phyloP scores from a whole-genome alignment of 202 grass and related monocot species.

The Zoysia matrella region DNA sequence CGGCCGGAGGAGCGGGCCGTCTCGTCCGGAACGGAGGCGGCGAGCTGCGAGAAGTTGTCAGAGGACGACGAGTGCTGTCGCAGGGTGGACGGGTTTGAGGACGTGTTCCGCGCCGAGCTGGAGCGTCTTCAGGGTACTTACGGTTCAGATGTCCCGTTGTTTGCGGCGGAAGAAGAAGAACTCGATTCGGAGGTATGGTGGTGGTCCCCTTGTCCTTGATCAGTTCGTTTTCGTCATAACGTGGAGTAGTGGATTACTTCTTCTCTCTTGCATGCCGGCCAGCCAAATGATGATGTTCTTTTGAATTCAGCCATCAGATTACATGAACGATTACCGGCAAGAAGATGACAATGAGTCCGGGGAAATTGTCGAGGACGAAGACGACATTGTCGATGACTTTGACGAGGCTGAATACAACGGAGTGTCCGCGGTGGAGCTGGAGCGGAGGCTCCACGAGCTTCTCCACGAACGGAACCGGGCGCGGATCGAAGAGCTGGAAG shows the following conservation, averaged over 20 bases:
- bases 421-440: slow-evolving; percentile 68
- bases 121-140: no score
- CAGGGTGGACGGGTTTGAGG: no score
- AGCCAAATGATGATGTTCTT: not conserved
- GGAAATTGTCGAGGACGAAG: slow-evolving; percentile 28
- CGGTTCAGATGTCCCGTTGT: no score
- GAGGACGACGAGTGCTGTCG: not conserved
- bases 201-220: no score
- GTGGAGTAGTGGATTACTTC: no score
- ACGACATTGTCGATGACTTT: not conserved
- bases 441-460: slow-evolving; percentile 81
- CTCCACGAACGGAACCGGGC: slow-evolving; percentile 70
- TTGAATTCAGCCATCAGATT: slow-evolving; percentile 24
- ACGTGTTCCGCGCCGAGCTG: no score
- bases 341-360: slow-evolving; percentile 16
- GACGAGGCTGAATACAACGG: slow-evolving; percentile 33
- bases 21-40: slow-evolving; percentile 25
- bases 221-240: no score
- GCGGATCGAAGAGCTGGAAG: slow-evolving; percentile 77
- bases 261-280: not conserved
- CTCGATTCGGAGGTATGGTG: slow-evolving; percentile 45
- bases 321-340: slow-evolving; percentile 20
- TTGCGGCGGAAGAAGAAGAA: no score
- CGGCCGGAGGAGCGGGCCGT: slow-evolving; percentile 6
- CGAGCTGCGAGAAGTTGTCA: slow-evolving; percentile 13